Percentiles rank a stretch among this genome's conserved stretches.
phyloP scores from a whole-genome alignment of 352 stramenopile species.

The Globisporangium megalacanthum region DNA sequence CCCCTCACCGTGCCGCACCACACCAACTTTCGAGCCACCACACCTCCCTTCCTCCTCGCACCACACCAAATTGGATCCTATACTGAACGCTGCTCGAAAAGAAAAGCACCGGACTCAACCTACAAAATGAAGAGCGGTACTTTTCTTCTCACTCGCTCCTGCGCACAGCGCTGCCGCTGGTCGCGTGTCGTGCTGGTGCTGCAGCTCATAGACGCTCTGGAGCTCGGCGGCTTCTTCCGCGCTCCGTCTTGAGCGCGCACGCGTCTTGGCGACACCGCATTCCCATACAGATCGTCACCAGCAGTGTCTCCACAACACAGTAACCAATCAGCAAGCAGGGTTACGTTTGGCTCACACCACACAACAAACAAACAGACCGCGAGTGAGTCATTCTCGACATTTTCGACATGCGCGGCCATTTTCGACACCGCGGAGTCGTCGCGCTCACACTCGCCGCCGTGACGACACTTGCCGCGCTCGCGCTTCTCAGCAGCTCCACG shows the following conservation, averaged over 20 bases:
- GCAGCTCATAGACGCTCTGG: neutral
- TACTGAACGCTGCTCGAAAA: neutral
- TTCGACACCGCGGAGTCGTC: too few relatives aligned
- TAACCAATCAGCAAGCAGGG: too few relatives aligned
- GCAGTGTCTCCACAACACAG: too few relatives aligned
- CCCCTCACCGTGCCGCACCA: neutral
- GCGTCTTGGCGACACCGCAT: too few relatives aligned
- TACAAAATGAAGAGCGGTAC: neutral
- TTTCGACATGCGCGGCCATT: too few relatives aligned
- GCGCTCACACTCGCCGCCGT: too few relatives aligned
- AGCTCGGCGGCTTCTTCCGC: neutral
- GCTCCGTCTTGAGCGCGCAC: neutral
- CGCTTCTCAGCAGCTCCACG: neutral
- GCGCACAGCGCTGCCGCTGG: neutral
- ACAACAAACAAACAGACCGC: neutral
- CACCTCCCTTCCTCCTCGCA: too few relatives aligned
- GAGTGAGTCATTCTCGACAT: neutral
- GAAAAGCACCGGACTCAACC: conserved; percentile 4
- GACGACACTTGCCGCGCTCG: neutral
- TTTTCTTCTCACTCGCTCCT: conserved; percentile 10
- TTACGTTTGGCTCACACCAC: neutral
- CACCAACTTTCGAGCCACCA: neutral
- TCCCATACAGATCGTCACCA: too few relatives aligned
- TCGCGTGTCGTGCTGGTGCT: neutral
- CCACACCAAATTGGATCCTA: too few relatives aligned